Evolutionary conservation across 257 asterid species (phyloP).

Genomic region (Scutellaria galericulata): DNA sequence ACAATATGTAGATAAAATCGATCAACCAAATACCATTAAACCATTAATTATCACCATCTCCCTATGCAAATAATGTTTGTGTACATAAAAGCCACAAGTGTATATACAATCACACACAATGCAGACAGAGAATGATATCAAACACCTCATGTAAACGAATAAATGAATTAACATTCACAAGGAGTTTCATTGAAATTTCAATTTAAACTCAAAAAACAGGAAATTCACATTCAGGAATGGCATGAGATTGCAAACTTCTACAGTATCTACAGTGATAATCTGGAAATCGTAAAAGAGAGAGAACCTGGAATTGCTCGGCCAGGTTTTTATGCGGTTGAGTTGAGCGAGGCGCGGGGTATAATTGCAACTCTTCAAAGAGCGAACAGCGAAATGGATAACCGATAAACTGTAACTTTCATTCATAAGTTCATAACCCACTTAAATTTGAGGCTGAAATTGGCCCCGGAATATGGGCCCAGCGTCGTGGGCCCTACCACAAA

Average conservation of each 20-base stretch:
- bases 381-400: slow-evolving; percentile 19
- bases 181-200: background rate
- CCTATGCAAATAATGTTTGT: background rate
- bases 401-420: background rate
- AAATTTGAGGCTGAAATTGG: slow-evolving; percentile 39
- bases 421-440: background rate
- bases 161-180: background rate
- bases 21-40: slow-evolving; percentile 1
- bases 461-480: background rate
- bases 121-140: background rate
- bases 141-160: background rate
- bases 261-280: background rate
- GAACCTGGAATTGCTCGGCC: slow-evolving; percentile 36
- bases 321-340: no score
- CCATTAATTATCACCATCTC: background rate
- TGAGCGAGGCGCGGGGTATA: no score
- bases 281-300: background rate
- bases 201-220: background rate
- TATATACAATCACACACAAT: background rate
- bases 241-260: background rate
- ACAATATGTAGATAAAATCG: background rate
- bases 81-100: background rate
- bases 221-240: background rate
- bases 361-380: background rate
- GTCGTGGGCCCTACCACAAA: background rate